Base-by-base conservation (phyloP, 768 basidiomycete genomes). In the Coprinopsis marcescibilis region DNA sequence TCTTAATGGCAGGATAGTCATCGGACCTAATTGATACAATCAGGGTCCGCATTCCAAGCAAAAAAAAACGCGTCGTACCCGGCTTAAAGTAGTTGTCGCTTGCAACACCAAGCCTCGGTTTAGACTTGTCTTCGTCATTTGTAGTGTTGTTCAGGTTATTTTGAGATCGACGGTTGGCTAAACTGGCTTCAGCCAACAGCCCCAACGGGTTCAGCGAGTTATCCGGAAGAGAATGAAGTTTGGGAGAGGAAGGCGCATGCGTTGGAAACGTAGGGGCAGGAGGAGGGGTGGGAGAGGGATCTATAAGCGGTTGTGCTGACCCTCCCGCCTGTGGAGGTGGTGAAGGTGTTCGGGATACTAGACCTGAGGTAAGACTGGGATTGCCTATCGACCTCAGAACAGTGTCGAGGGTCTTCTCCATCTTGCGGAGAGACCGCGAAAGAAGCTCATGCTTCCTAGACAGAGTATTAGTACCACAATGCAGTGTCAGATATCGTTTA, bases 121-220 rank as follows among this genome's bases (percentile, higher is more conserved):
- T 63, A 36, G 69, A 68, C 36, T 65, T 69, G 1, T 60, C 55
- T 2, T 68, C 62, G 2, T 64, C 46, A 46, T 71, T 63, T 1
- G 72, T 71, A 14, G 65, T 61, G 41, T 77, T 70, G 32, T 59
- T 67, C 2, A 68, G 57, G 23, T 69, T 63, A 0, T 72, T 72
- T 36, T 81, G 75, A 1, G 78, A 80, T 21, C 80, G 70, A 4
- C 87, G 76, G 54, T 85, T 88, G 1, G 83, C 85, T 21, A 89
- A 66, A 57, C 85, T 89, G 0, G 91, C 89, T 60, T 97, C 94
- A 0, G 92, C 95, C 14, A 98, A 75, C 0, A 98, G 69, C 0
- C 95, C 95, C 10, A 98, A 72, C 3, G 95, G 95, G 52, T 95
- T 97, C 30, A 98, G 70, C 0, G 87, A 70, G 59, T 95, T 95